A percentile compares a stretch with the other conserved stretches of the same genome.
These are phyloP conservation scores for Didymella pomorum DNA, from an alignment of 2,329 filamentous ascomycete genomes.

Conservation along the genomic window DNA sequence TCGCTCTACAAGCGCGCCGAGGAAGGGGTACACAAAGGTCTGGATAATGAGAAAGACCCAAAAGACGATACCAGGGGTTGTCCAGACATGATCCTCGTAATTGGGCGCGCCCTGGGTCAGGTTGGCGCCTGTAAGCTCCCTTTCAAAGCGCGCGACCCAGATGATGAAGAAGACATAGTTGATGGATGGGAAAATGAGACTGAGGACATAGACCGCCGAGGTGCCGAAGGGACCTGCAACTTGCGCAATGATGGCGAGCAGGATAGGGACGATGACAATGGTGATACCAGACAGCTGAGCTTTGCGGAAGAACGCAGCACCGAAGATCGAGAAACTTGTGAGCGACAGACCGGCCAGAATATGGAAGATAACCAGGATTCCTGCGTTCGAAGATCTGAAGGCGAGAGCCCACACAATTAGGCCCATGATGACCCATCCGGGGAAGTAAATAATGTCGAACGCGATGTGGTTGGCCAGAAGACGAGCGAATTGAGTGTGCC, in stretches of 20 bases:
- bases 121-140: conserved; percentile 65
- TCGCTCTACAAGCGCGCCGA: conserved; percentile 78
- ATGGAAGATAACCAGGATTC: conserved; percentile 66
- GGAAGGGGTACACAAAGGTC: conserved; percentile 76
- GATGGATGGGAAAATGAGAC: conserved; percentile 83
- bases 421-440: conserved; percentile 82
- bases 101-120: conserved; percentile 68
- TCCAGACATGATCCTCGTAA: conserved; percentile 59
- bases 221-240: conserved; percentile 70
- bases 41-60: conserved; percentile 82
- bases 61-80: conserved; percentile 75
- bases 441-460: conserved; percentile 80
- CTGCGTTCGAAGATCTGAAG: conserved; percentile 55
- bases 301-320: conserved; percentile 83
- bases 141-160: conserved; percentile 79
- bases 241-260: conserved; percentile 84
- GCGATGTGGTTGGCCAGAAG: conserved; percentile 80
- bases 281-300: conserved; percentile 88
- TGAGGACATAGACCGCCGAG: conserved; percentile 71
- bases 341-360: conserved; percentile 79
- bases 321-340: conserved; percentile 81
- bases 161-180: conserved; percentile 86
- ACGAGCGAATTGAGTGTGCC: conserved; percentile 81
- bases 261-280: conserved; percentile 73
- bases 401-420: conserved; percentile 71